phyloP scores from a whole-genome alignment of 441 rosid species.

The Euphorbia schlechtendalii region DNA sequence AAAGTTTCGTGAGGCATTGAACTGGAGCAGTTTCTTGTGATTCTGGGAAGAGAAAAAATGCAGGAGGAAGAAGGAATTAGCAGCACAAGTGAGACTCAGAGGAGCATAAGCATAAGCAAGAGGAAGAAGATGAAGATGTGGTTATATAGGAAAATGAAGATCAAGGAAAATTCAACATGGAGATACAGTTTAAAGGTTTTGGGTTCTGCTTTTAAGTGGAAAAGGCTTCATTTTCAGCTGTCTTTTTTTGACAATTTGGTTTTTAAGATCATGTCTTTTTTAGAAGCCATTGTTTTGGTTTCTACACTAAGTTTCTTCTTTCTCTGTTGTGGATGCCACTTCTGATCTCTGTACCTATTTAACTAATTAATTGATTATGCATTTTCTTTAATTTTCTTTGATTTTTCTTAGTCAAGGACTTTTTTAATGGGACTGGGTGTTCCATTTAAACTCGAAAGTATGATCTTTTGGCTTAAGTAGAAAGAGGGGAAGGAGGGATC shows the following conservation, averaged over 20 bases:
- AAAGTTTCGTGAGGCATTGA: too few relatives aligned
- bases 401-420: too few relatives aligned
- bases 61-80: slow-evolving; percentile 13
- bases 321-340: slow-evolving; percentile 58
- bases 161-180: slow-evolving; percentile 29
- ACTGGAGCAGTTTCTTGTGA: background rate
- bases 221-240: slow-evolving; percentile 38
- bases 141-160: slow-evolving; percentile 28
- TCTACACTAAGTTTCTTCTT: slow-evolving; percentile 48
- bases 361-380: too few relatives aligned
- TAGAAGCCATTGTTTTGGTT: slow-evolving; percentile 53
- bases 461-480: background rate
- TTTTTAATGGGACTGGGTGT: too few relatives aligned
- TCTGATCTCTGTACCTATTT: slow-evolving; percentile 20
- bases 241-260: slow-evolving; percentile 44
- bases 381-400: too few relatives aligned
- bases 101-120: background rate
- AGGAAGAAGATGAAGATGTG: slow-evolving; percentile 27
- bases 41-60: too few relatives aligned
- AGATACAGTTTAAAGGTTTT: slow-evolving; percentile 34
- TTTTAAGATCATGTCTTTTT: slow-evolving; percentile 44
- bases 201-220: slow-evolving; percentile 49
- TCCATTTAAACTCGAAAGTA: background rate
- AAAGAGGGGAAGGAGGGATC: too few relatives aligned
- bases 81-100: background rate